These are phyloP conservation scores for Tubosaeta sp. DNA, from an alignment of 768 basidiomycete species.

Conservation along the genomic window DNA sequence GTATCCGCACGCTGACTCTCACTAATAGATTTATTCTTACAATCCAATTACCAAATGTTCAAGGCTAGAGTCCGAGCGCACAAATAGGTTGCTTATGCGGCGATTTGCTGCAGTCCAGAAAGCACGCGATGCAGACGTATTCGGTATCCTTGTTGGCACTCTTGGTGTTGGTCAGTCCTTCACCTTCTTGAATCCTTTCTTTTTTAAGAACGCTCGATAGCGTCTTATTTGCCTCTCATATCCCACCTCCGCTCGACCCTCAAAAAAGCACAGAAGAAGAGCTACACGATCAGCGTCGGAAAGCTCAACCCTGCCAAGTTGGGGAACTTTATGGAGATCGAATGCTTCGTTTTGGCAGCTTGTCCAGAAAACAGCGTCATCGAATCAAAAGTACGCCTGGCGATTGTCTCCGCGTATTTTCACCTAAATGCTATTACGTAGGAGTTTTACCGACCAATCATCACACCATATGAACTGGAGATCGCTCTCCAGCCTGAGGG, in stretches of 20 bases:
- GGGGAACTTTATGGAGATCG: constrained; percentile 93
- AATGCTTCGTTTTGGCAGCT: constrained; percentile 92
- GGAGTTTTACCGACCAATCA: constrained; percentile 88
- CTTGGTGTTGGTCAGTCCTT: constrained; percentile 71
- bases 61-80: constrained; percentile 57
- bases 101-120: constrained; percentile 84
- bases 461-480: constrained; percentile 90
- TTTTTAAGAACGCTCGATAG: constrained; percentile 33
- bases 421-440: constrained; percentile 26
- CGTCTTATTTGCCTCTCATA: constrained; percentile 83
- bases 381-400: constrained; percentile 54
- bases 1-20: not conserved
- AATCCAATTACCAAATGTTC: constrained; percentile 50
- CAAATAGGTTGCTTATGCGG: constrained; percentile 84
- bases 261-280: constrained; percentile 70
- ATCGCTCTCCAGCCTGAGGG: constrained; percentile 69
- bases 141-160: constrained; percentile 93
- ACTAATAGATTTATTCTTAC: constrained; percentile 70
- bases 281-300: constrained; percentile 92
- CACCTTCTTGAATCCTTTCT: not conserved
- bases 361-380: constrained; percentile 90
- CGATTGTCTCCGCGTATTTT: not conserved
- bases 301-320: constrained; percentile 93
- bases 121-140: constrained; percentile 88
- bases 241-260: constrained; percentile 73